Evolutionary conservation across 2,329 filamentous ascomycete genomes (phyloP), one percentile per base, ranked within the genome.

Genomic region (Botrytis deweyae): DNA sequence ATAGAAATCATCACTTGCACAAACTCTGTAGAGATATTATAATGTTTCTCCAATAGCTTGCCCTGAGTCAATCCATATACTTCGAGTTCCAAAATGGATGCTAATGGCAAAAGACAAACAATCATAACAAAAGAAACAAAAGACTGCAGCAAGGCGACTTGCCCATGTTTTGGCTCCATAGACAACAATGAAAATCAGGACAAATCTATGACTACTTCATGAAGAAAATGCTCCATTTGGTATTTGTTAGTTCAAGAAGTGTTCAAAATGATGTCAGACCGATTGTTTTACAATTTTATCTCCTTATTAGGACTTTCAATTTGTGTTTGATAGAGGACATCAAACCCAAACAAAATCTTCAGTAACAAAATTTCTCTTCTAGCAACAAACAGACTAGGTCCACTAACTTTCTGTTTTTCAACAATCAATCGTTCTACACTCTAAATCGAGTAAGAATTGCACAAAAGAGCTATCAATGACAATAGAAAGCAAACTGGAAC

Each of bases 1-100:
- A 55, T 7, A n/a, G 12, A 55, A n/a, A n/a, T 10, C 2, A n/a
- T 14, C 12, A n/a, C 4, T 3, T 3, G 16, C 1, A 3, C n/a
- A 58, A 33, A 58, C 25, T 29, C n/a, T 3, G n/a, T n/a, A 33
- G 3, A 33, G 12, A 55, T 55, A 5, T 16, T 55, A 25, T 12
- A 18, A 58, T 29, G 7, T 58, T 14, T 58, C 14, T 16, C 52
- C 4, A 29, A 29, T 3, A 29, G n/a, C 0, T 16, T 18, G 6
- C 1, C 3, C n/a, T 58, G 14, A 58, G 3, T 33, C n/a, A 29
- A 29, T n/a, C 6, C 14, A 58, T 18, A 18, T 29, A 29, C 14
- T 58, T 58, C 2, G 6, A 3, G 5, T 8, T 29, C 3, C 6
- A 29, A 58, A 58, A 8, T 9, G 0, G 14, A 29, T 33, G 14